These are phyloP conservation scores for Monilinia vaccinii-corymbosi DNA, from an alignment of 2,329 filamentous ascomycete species.

Conservation along the genomic window DNA sequence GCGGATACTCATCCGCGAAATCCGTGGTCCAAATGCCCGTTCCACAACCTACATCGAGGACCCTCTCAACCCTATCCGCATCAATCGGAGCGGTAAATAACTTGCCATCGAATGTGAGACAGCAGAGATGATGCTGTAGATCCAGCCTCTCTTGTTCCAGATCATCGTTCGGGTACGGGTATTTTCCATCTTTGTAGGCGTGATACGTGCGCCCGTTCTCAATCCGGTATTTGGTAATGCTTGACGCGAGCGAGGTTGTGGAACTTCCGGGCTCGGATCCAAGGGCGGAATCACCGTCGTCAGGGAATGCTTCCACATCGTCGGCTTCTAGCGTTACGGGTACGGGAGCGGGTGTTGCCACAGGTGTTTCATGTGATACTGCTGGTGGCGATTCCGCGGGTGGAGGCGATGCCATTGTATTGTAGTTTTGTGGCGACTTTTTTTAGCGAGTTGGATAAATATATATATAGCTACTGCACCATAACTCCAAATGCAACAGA, in stretches of 20 bases:
- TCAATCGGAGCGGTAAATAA: neutral
- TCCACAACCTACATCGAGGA: slow-evolving; percentile 5
- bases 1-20: slow-evolving; percentile 7
- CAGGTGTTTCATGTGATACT: neutral
- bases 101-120: neutral
- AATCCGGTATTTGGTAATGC: slow-evolving; percentile 30
- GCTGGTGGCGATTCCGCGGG: neutral
- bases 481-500: neutral
- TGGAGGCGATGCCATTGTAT: neutral
- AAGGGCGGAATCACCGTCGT: slow-evolving; percentile 1
- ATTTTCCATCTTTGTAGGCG: slow-evolving; percentile 20
- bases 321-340: slow-evolving; percentile 2
- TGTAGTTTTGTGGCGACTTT: neutral
- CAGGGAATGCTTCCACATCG: neutral
- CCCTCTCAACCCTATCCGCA: neutral
- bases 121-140: slow-evolving; percentile 18
- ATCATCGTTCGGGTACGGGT: slow-evolving; percentile 46
- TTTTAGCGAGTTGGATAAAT: neutral
- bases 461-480: neutral
- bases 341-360: neutral
- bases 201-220: slow-evolving; percentile 36
- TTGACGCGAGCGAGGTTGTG: slow-evolving; percentile 24
- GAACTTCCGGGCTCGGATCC: slow-evolving; percentile 5
- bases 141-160: slow-evolving; percentile 43
- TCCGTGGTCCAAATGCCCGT: slow-evolving; percentile 8